Percentiles rank a stretch among this genome's conserved stretches.
Conservation (phyloP, 139 green algal species). For the Picochlorum sp. region DNA sequence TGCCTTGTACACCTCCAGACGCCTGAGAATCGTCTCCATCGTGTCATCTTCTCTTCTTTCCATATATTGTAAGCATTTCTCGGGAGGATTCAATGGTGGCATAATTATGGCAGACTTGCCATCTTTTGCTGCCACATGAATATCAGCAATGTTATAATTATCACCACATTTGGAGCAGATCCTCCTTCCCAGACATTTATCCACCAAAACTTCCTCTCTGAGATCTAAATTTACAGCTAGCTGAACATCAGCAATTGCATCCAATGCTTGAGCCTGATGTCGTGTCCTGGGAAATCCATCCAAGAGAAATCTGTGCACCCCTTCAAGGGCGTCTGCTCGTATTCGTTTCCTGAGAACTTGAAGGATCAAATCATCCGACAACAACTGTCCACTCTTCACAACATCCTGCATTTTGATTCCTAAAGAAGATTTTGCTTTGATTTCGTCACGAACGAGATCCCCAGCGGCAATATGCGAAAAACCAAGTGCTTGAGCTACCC, state of each 20-base stretch:
- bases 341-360: conserved; percentile 37
- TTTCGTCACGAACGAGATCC: conserved; percentile 85
- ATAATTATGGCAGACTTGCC: conserved; percentile 73
- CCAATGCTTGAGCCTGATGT: conserved; percentile 60
- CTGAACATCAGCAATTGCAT: conserved; percentile 46
- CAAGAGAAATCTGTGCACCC: conserved; percentile 66
- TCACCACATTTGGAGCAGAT: conserved; percentile 85
- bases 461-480: conserved; percentile 88
- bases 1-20: conserved; percentile 74
- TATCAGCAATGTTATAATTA: conserved; percentile 95
- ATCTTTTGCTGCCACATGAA: conserved; percentile 58
- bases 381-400: conserved; percentile 64
- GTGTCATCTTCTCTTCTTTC: conserved; percentile 78
- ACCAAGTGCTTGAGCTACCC: conserved; percentile 62
- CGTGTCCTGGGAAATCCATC: conserved; percentile 89
- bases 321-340: conserved; percentile 39
- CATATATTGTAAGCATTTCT: conserved; percentile 66
- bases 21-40: conserved; percentile 61
- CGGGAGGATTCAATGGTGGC: conserved; percentile 74
- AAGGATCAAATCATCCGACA: conserved; percentile 79
- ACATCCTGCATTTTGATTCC: conserved; percentile 63
- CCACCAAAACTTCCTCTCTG: conserved; percentile 81
- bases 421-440: conserved; percentile 53
- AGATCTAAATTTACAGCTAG: conserved; percentile 84
- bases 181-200: conserved; percentile 84